Evolutionary conservation across 768 basidiomycete species (phyloP).

Genomic region (Phylloporus rhodoxanthus): DNA sequence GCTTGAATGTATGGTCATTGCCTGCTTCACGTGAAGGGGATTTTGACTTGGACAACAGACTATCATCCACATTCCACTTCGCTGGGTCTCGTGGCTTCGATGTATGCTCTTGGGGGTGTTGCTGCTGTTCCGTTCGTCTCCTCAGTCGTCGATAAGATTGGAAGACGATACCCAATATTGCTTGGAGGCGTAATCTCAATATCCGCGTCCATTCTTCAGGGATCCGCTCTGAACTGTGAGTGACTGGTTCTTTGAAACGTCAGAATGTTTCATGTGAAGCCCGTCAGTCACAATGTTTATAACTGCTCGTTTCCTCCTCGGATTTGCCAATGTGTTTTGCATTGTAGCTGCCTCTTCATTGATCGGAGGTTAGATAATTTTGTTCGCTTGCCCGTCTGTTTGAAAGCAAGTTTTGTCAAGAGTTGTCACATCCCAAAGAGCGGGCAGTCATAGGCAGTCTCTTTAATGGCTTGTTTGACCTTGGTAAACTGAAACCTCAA

Average conservation of each 20-base stretch:
- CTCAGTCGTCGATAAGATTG: not conserved
- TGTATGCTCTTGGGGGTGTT: not conserved
- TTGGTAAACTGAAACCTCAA: slow-evolving; percentile 1
- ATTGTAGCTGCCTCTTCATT: slow-evolving; percentile 5
- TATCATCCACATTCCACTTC: slow-evolving; percentile 49
- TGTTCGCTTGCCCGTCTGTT: not conserved
- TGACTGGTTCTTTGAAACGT: not conserved
- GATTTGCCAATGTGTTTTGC: not conserved
- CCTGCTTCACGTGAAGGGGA: not conserved
- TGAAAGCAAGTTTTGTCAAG: not conserved
- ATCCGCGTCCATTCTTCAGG: not conserved
- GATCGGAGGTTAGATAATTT: slow-evolving; percentile 2
- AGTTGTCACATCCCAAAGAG: slow-evolving; percentile 11
- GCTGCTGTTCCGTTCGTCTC: not conserved
- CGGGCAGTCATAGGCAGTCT: slow-evolving; percentile 4
- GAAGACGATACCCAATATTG: not conserved
- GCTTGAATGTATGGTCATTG: slow-evolving; percentile 39
- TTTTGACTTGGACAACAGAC: not conserved
- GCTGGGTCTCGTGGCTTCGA: slow-evolving; percentile 31
- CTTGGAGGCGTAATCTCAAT: not conserved
- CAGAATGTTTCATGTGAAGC: not conserved
- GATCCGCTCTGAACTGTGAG: not conserved
- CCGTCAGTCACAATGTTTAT: slow-evolving; percentile 4
- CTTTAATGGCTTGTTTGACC: not conserved
- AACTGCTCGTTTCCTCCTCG: not conserved